Conservation (phyloP, 2,329 filamentous ascomycete genomes). For the Neoascochyta sp. region DNA sequence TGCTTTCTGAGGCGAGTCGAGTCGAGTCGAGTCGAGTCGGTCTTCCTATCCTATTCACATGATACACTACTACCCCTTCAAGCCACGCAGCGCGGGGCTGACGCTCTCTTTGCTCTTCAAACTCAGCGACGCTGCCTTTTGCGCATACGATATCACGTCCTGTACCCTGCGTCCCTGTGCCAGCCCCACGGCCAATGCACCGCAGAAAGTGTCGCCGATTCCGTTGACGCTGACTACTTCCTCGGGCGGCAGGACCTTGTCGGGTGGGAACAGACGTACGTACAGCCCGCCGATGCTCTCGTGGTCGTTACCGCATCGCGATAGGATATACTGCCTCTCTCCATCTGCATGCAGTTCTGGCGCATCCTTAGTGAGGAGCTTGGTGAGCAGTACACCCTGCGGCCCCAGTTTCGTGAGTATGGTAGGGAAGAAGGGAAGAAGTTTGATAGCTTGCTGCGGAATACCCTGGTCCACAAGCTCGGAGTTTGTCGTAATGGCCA, state of each 20-base stretch:
- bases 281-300: slow-evolving; percentile 68
- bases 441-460: slow-evolving; percentile 76
- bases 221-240: slow-evolving; percentile 89
- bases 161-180: slow-evolving; percentile 54
- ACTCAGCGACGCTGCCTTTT: slow-evolving; percentile 75
- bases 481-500: slow-evolving; percentile 63
- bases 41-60: too few species aligned
- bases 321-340: slow-evolving; percentile 67
- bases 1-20: slow-evolving; percentile 12
- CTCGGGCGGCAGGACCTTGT: slow-evolving; percentile 55
- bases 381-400: slow-evolving; percentile 71
- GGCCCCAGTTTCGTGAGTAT: slow-evolving; percentile 80
- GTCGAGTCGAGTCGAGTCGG: too few species aligned
- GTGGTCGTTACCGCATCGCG: slow-evolving; percentile 52
- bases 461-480: slow-evolving; percentile 74
- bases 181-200: slow-evolving; percentile 76
- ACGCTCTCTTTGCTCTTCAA: slow-evolving; percentile 74
- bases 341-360: slow-evolving; percentile 60
- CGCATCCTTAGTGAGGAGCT: slow-evolving; percentile 66
- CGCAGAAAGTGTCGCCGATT: slow-evolving; percentile 88
- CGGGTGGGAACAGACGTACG: slow-evolving; percentile 67
- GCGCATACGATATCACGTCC: slow-evolving; percentile 72
- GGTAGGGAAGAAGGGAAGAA: slow-evolving; percentile 83
- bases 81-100: slow-evolving; percentile 51
- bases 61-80: slow-evolving; percentile 14